Conservation (phyloP, 2,329 filamentous ascomycete genomes). For the Penicillium sp. region DNA sequence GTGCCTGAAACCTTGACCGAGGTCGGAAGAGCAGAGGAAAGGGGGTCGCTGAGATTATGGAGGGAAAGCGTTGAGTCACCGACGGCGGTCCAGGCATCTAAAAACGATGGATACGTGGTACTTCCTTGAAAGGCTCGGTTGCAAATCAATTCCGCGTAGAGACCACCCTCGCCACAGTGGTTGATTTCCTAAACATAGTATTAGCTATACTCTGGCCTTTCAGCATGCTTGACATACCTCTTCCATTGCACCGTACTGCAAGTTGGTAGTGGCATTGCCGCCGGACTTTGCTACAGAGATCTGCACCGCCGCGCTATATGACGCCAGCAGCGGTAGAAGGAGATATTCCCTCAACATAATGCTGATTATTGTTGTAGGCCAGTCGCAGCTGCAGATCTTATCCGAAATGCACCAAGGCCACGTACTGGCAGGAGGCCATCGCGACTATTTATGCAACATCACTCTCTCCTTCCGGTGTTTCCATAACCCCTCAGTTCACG, state of each 20-base stretch:
- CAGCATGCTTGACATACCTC: slow-evolving; percentile 20
- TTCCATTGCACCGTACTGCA: slow-evolving; percentile 33
- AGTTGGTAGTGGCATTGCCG: slow-evolving; percentile 25
- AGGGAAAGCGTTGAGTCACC: slow-evolving; percentile 31
- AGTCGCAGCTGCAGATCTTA: slow-evolving; percentile 9
- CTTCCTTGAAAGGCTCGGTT: slow-evolving; percentile 37
- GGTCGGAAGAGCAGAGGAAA: slow-evolving; percentile 45
- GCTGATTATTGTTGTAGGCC: background rate
- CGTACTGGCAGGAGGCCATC: background rate
- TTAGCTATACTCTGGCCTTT: background rate
- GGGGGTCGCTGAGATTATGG: slow-evolving; percentile 37
- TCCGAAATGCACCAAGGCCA: background rate
- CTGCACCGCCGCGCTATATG: slow-evolving; percentile 22
- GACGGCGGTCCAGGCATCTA: slow-evolving; percentile 31
- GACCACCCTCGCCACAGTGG: slow-evolving; percentile 32
- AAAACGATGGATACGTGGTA: slow-evolving; percentile 26
- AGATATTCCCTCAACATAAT: slow-evolving; percentile 21
- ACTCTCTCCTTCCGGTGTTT: background rate
- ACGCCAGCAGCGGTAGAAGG: slow-evolving; percentile 26
- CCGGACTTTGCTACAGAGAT: slow-evolving; percentile 30
- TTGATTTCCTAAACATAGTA: slow-evolving; percentile 25
- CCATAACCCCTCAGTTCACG: slow-evolving; percentile 1
- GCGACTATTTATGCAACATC: slow-evolving; percentile 4
- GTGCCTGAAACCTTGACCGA: slow-evolving; percentile 42
- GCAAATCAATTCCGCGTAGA: slow-evolving; percentile 34